Evolutionary conservation across 2,329 filamentous ascomycete species (phyloP), one percentile per base, ranked within the genome.

Genomic region (Beauveria scarabaeidicola): DNA sequence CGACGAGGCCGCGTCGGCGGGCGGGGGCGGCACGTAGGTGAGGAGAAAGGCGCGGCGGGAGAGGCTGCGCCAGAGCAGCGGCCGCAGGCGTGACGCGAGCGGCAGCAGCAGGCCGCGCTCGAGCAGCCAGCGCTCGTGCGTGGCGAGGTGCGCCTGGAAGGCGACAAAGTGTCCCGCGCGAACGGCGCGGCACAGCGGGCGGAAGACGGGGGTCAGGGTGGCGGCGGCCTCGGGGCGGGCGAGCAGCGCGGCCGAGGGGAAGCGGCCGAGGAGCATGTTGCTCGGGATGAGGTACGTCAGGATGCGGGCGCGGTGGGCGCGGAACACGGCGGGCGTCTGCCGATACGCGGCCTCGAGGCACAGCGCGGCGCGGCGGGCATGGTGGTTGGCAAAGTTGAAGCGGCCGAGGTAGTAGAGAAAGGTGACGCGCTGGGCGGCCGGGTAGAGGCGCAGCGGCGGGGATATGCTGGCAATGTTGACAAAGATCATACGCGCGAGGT

Each of bases 401-500:
- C 91, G 87, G 19, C 93, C 93, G 6, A 97, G 86, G 70, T 96
- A 96, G 75, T 96, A 97, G 15, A 97, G 85, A 67, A 92, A 97
- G 3, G 91, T 96, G 54, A 96, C 91, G 52, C 91, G 85, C 70
- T 97, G 90, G 6, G 88, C 83, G 23, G 90, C 90, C 2, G 92
- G 91, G 68, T 95, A 97, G 55, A 90, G 82, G 1, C 83, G 80
- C 13, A 97, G 76, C 0, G 91, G 90, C 1, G 91, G 91, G 0
- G 90, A 92, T 64, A 90, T 88, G 60, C 89, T 86, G 53, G 86
- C 87, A 64, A 97, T 93, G 69, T 94, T 95, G 64, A 86, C 87
- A 69, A 97, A 94, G 67, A 97, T 89, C 71, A 93, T 91, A 64
- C 90, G 89, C 17, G 90, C 91, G 59, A 91, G 86, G 63, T 90